Evolutionary conservation across 257 asterid species (phyloP), one percentile per base, ranked within the genome.

Genomic region (Fraxinus americana): DNA sequence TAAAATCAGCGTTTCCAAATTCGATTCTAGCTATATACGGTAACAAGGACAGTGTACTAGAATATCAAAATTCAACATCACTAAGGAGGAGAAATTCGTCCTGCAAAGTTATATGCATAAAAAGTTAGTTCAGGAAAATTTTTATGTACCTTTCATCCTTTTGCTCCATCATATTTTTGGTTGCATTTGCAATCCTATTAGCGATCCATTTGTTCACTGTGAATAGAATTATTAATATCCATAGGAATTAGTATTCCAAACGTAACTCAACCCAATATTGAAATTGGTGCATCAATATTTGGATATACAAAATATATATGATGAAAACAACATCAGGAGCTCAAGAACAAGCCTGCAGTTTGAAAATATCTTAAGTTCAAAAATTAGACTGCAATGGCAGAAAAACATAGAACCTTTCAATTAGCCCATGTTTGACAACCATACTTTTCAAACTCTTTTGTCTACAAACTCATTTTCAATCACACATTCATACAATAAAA

Each of bases 191-290:
- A 69, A 95, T 95, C 85, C 90, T 78, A 84, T 93, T 83, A 2
- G 99, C 99, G n/a, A 95, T 95, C 98, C 99, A 95, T 85, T 95
- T 95, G 88, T 95, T 95, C 69, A 95, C 99, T 95, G 82, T 29
- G 14, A 74, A 70, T 27, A 71, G 27, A 69, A 19, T 75, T 14
- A 59, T 72, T 68, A 63, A 48, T 38, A 71, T 74, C 75, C 67
- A 52, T 67, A 76, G 27, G 34, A 69, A 57, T 13, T 63, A 6
- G 1, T 14, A 41, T 23, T 43, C 59, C 23, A 71, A 32, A 38
- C 14, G 63, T 43, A 21, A 43, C 38, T 13, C 12, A 71, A 71
- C 48, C 45, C 41, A 25, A 71, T 73, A 25, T 73, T 75, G 39
- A 67, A 48, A 23, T 63, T 16, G 10, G 27, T 19, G 12, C 12